phyloP scores from a whole-genome alignment of 306 rosid genomes.

The Arachis hypogaea region DNA sequence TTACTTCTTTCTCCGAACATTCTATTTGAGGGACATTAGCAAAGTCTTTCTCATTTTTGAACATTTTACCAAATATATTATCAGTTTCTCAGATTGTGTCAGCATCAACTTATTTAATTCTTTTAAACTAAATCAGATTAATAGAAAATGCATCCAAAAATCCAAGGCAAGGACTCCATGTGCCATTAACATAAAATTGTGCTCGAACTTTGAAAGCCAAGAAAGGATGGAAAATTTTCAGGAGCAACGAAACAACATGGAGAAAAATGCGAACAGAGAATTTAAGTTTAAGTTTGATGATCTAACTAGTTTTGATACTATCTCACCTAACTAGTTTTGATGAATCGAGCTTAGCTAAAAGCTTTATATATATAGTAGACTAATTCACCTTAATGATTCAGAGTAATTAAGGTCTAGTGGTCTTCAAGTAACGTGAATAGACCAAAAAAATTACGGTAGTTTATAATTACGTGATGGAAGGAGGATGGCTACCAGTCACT shows the following conservation, averaged over 20 bases:
- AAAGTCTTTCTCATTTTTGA: neutral
- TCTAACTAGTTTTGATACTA: no score
- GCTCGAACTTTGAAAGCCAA: constrained; percentile 13
- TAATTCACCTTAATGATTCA: no score
- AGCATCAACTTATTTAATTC: neutral
- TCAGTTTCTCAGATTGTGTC: neutral
- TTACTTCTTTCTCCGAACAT: neutral
- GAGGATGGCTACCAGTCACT: no score
- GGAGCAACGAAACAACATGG: neutral
- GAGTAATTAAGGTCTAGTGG: no score
- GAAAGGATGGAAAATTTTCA: neutral
- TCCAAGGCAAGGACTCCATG: constrained; percentile 15
- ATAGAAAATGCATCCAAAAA: constrained; percentile 12
- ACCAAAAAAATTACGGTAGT: no score
- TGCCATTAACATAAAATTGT: constrained; percentile 7
- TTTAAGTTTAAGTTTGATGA: no score
- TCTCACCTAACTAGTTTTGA: no score
- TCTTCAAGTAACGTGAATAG: no score
- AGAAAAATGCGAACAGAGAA: no score
- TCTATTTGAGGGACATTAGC: neutral
- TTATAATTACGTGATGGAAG: no score
- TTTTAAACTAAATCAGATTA: constrained; percentile 1
- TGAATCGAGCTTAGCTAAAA: no score
- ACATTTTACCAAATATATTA: neutral
- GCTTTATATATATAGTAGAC: no score